phyloP scores from a whole-genome alignment of 768 basidiomycete genomes.

The Tricholoma furcatifolium region DNA sequence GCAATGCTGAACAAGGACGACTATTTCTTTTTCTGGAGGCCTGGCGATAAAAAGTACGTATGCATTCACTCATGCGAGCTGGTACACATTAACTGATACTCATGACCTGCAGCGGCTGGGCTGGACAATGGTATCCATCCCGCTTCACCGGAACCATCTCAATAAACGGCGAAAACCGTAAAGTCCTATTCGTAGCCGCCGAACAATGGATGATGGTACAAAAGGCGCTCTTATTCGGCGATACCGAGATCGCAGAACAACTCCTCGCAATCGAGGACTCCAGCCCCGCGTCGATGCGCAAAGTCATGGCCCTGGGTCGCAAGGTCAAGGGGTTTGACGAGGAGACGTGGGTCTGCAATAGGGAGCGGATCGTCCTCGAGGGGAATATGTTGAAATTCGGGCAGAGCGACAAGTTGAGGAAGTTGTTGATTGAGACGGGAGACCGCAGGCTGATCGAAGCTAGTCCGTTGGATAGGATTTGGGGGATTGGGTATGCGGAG shows the following conservation, averaged over 20 bases:
- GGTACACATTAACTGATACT: background rate
- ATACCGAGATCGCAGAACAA: conserved; percentile 38
- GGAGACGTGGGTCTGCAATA: conserved; percentile 42
- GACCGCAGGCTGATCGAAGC: conserved; percentile 53
- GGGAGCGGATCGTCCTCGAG: conserved; percentile 50
- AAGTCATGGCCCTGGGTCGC: conserved; percentile 55
- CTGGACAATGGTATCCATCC: conserved; percentile 48
- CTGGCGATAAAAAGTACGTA: conserved; percentile 40
- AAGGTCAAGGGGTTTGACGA: conserved; percentile 49
- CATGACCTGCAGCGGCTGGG: conserved; percentile 37
- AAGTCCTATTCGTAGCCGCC: conserved; percentile 41
- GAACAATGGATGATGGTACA: conserved; percentile 74
- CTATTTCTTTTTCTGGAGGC: conserved; percentile 47
- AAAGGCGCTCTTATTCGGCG: conserved; percentile 56
- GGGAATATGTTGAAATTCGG: conserved; percentile 56
- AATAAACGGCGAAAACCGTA: conserved; percentile 28
- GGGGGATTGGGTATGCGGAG: conserved; percentile 59
- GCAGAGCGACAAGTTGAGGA: conserved; percentile 42
- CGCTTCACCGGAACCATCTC: conserved; percentile 40
- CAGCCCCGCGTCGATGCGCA: conserved; percentile 31
- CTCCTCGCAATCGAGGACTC: conserved; percentile 36
- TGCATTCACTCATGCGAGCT: background rate
- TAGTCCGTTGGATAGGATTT: conserved; percentile 57
- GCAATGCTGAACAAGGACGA: conserved; percentile 21
- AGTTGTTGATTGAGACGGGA: conserved; percentile 45